Evolutionary conservation across 768 basidiomycete genomes (phyloP).

Genomic region (Mycena latifolia): DNA sequence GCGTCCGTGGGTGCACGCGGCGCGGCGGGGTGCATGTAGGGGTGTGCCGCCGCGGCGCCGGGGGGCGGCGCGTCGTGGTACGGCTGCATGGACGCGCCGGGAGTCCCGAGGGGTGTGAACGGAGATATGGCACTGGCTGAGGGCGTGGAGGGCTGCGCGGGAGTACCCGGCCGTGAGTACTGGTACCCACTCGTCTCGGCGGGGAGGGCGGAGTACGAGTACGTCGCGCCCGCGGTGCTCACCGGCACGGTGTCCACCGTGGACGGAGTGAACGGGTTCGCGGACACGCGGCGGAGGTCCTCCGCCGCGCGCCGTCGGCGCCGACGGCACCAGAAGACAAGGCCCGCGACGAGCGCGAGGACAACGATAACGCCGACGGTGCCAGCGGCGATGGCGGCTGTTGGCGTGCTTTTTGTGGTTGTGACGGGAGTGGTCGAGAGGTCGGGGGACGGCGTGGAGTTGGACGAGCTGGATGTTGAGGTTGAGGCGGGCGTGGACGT

Average conservation of each 20-base stretch:
- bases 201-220: slow-evolving; percentile 16
- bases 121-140: no score
- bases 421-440: neutral
- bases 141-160: neutral
- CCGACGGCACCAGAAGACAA: slow-evolving; percentile 29
- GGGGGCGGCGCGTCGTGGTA: neutral
- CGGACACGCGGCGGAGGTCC: slow-evolving; percentile 1
- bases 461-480: neutral
- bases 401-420: slow-evolving; percentile 18
- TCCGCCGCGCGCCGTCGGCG: slow-evolving; percentile 11
- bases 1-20: neutral
- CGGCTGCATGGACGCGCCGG: neutral
- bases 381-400: slow-evolving; percentile 39
- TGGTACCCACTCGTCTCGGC: no score
- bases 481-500: slow-evolving; percentile 21
- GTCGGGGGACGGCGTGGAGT: neutral
- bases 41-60: neutral
- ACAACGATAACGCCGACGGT: slow-evolving; percentile 26
- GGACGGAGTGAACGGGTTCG: slow-evolving; percentile 16
- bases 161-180: no score
- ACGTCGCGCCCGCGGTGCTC: slow-evolving; percentile 10
- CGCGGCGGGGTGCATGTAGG: slow-evolving; percentile 9
- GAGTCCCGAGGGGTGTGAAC: no score
- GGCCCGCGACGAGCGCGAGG: slow-evolving; percentile 25
- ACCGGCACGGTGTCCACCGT: neutral